Conservation (phyloP, 1,284 basidiomycete genomes). For the Mrakiaceae sp. region DNA sequence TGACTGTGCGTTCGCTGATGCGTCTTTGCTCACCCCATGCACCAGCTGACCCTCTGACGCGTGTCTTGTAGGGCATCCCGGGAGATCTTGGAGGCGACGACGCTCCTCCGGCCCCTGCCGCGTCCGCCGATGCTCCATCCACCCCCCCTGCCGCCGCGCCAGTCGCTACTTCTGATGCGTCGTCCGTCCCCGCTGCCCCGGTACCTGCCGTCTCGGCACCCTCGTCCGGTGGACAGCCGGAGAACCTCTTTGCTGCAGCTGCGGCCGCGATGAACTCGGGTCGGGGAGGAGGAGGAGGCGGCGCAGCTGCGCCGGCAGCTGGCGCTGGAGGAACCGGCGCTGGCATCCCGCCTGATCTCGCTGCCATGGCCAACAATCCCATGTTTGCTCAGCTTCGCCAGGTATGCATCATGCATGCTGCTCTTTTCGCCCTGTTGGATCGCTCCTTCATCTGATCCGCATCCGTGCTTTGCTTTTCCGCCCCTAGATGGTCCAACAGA, state of each 20-base stretch:
- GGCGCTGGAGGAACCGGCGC: constrained; percentile 24
- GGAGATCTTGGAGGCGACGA: constrained; percentile 28
- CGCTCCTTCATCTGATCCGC: background rate
- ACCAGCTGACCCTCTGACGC: constrained; percentile 9
- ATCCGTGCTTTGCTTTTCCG: background rate
- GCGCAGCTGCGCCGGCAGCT: constrained; percentile 25
- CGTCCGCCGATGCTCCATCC: constrained; percentile 34
- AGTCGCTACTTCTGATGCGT: constrained; percentile 20
- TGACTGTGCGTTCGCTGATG: constrained; percentile 56
- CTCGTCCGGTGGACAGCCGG: constrained; percentile 30
- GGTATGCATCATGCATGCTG: constrained; percentile 18
- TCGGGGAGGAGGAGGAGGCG: constrained; percentile 31
- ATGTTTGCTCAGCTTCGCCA: constrained; percentile 55
- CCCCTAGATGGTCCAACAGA: constrained; percentile 50
- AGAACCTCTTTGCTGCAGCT: constrained; percentile 34
- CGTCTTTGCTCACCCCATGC: background rate
- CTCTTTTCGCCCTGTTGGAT: too few species aligned
- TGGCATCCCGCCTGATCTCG: constrained; percentile 28
- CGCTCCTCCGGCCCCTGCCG: constrained; percentile 23
- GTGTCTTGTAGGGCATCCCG: constrained; percentile 57
- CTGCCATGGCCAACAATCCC: constrained; percentile 45
- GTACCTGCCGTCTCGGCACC: constrained; percentile 30
- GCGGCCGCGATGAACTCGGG: constrained; percentile 19
- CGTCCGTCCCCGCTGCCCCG: constrained; percentile 24
- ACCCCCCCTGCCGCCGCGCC: constrained; percentile 32